phyloP scores from a whole-genome alignment of 495 filamentous ascomycete species.

The Massariosphaeria phaeospora region DNA sequence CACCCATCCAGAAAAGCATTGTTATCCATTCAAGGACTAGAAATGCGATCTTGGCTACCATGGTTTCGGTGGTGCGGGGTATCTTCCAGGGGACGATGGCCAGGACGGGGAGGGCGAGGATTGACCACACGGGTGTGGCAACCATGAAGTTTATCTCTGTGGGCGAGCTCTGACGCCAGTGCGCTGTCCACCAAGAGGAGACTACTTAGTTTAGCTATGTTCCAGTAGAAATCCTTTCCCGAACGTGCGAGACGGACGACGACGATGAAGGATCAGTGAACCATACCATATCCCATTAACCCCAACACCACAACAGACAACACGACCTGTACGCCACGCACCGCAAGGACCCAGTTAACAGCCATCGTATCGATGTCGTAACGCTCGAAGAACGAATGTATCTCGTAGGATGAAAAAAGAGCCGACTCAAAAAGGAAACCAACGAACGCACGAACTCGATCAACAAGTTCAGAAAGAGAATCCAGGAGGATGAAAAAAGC shows the following conservation, averaged over 20 bases:
- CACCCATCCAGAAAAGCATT: slow-evolving; percentile 85
- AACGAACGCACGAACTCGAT: slow-evolving; percentile 21
- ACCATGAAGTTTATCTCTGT: slow-evolving; percentile 63
- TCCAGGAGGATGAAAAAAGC: background rate
- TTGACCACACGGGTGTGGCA: slow-evolving; percentile 67
- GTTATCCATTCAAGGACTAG: slow-evolving; percentile 64
- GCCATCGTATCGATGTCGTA: slow-evolving; percentile 4
- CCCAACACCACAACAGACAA: slow-evolving; percentile 69
- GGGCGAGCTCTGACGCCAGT: slow-evolving; percentile 42
- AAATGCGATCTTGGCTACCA: slow-evolving; percentile 53
- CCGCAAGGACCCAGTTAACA: slow-evolving; percentile 35
- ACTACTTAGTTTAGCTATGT: too few species aligned
- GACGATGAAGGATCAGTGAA: background rate
- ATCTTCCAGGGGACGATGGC: slow-evolving; percentile 57
- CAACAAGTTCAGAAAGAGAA: slow-evolving; percentile 15
- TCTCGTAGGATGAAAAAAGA: too few species aligned
- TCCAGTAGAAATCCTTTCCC: too few species aligned
- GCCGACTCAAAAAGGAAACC: too few species aligned
- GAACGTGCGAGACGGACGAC: background rate
- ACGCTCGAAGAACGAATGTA: too few species aligned
- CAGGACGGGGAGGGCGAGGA: slow-evolving; percentile 64
- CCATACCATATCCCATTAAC: slow-evolving; percentile 62
- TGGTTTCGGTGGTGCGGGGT: slow-evolving; percentile 43
- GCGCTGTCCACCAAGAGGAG: slow-evolving; percentile 38
- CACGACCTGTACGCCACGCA: slow-evolving; percentile 59